These are phyloP conservation scores for Colletotrichum sojae DNA, from an alignment of 2,329 filamentous ascomycete genomes.

Conservation along the genomic window DNA sequence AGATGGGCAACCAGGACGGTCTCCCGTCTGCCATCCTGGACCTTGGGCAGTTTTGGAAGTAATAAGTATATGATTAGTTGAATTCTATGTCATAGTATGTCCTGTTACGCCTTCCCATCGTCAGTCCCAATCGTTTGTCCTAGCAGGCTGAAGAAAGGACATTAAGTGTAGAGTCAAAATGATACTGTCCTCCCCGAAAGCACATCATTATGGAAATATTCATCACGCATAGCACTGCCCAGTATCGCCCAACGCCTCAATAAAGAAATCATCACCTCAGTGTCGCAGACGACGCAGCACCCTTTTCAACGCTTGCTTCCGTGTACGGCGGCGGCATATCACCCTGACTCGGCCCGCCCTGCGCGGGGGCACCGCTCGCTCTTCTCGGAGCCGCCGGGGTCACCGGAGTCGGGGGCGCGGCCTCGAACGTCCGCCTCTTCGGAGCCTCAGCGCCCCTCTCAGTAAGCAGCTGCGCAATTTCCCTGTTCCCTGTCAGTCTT, in stretches of 20 bases:
- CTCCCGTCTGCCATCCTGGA: constrained; percentile 3
- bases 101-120: no score
- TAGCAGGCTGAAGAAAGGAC: no score
- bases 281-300: not conserved
- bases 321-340: constrained; percentile 25
- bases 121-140: no score
- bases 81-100: not conserved
- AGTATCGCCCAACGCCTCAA: no score
- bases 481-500: constrained; percentile 17
- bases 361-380: not conserved
- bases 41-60: constrained; percentile 22
- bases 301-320: constrained; percentile 1
- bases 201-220: no score
- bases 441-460: constrained; percentile 33
- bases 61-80: not conserved
- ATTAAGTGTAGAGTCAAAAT: no score
- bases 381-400: constrained; percentile 4
- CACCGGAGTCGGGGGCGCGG: not conserved
- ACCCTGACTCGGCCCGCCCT: not conserved
- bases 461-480: constrained; percentile 28
- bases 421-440: not conserved
- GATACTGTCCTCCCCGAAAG: no score
- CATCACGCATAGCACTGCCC: no score
- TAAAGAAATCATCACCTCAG: not conserved
- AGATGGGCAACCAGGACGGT: constrained; percentile 45